phyloP scores from a whole-genome alignment of 768 basidiomycete genomes.

The Tulasnella sp. region DNA sequence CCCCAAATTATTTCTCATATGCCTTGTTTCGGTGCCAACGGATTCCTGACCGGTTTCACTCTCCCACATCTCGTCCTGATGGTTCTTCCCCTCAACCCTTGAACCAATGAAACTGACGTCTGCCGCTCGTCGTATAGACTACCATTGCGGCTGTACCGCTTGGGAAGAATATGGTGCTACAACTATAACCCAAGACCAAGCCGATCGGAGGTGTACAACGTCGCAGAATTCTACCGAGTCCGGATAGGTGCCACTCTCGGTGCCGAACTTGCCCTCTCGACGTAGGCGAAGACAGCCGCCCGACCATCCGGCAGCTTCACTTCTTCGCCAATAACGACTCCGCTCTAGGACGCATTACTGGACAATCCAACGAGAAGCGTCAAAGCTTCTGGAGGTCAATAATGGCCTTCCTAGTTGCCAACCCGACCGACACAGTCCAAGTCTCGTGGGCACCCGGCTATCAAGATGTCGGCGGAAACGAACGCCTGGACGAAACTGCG shows the following conservation, averaged over 20 bases:
- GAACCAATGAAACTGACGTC: neutral
- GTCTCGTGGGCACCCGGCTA: slow-evolving; percentile 29
- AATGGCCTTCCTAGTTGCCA: slow-evolving; percentile 14
- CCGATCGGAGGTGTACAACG: neutral
- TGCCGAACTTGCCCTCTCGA: neutral
- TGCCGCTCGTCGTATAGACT: neutral
- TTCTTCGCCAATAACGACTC: slow-evolving; percentile 22
- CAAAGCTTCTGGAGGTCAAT: slow-evolving; percentile 2
- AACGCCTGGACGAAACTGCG: slow-evolving; percentile 25
- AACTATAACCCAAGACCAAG: too few species aligned
- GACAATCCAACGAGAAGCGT: neutral
- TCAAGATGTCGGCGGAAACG: slow-evolving; percentile 31
- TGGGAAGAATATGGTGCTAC: slow-evolving; percentile 15
- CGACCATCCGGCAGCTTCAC: slow-evolving; percentile 4
- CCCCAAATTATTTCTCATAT: too few species aligned
- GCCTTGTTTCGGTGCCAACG: neutral
- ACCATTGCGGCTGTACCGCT: slow-evolving; percentile 27
- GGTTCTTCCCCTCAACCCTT: neutral
- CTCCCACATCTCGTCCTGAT: too few species aligned
- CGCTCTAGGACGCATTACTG: neutral
- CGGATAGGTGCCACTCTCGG: neutral
- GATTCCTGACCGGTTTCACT: neutral
- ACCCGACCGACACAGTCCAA: slow-evolving; percentile 7
- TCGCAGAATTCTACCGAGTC: neutral
- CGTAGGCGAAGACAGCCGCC: neutral